A percentile compares a stretch with the other conserved stretches of the same genome.
Evolutionary conservation across 345 rosid species (phyloP).

Genomic region (Brassica cretica): DNA sequence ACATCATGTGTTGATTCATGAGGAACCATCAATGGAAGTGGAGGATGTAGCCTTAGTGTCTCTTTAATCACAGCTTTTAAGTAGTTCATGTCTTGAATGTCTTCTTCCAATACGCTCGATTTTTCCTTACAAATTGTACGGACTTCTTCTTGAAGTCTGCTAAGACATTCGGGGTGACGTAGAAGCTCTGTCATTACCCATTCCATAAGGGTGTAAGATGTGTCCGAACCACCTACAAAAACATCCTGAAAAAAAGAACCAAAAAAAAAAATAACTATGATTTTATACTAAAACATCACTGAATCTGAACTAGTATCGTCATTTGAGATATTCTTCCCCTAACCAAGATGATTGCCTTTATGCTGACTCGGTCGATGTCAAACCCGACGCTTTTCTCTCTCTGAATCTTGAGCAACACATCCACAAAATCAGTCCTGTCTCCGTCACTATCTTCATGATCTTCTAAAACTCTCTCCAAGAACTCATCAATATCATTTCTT

Average conservation of each 20-base stretch:
- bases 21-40: slow-evolving; percentile 43
- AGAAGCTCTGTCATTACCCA: slow-evolving; percentile 54
- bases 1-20: slow-evolving; percentile 35
- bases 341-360: slow-evolving; percentile 56
- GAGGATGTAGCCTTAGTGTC: slow-evolving; percentile 46
- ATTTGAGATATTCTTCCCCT: background rate
- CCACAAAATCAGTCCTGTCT: slow-evolving; percentile 19
- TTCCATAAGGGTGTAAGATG: slow-evolving; percentile 39
- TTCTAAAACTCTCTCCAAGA: slow-evolving; percentile 36
- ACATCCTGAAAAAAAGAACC: slow-evolving; percentile 34
- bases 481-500: slow-evolving; percentile 35
- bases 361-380: slow-evolving; percentile 31
- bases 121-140: slow-evolving; percentile 18
- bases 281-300: background rate
- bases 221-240: slow-evolving; percentile 48
- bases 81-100: slow-evolving; percentile 34
- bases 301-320: background rate
- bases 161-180: slow-evolving; percentile 39
- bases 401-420: slow-evolving; percentile 38
- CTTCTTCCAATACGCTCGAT: slow-evolving; percentile 33
- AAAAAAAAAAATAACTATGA: background rate
- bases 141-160: slow-evolving; percentile 40
- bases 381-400: slow-evolving; percentile 36
- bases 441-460: slow-evolving; percentile 22
- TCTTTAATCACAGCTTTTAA: slow-evolving; percentile 47